phyloP scores from a whole-genome alignment of 2,329 filamentous ascomycete species.

The Alternaria sp. region DNA sequence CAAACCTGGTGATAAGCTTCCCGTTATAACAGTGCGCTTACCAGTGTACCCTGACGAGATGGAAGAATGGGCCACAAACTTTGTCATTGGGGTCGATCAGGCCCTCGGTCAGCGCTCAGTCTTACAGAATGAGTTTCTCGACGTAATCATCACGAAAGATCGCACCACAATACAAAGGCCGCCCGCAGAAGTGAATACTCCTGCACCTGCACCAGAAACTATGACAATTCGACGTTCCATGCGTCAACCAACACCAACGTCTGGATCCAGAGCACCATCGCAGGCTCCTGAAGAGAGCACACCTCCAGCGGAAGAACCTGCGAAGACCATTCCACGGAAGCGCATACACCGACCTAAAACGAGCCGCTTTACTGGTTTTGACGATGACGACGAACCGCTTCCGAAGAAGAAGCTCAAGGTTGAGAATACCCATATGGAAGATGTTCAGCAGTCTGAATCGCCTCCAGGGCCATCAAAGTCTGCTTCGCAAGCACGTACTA shows the following conservation, averaged over 20 bases:
- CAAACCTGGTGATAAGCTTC: slow-evolving; percentile 69
- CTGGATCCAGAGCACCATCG: slow-evolving; percentile 27
- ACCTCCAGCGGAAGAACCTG: slow-evolving; percentile 27
- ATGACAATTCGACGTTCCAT: slow-evolving; percentile 19
- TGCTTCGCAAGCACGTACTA: slow-evolving; percentile 28
- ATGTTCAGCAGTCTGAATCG: slow-evolving; percentile 28
- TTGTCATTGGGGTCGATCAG: slow-evolving; percentile 74
- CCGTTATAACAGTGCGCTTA: slow-evolving; percentile 81
- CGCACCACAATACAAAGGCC: slow-evolving; percentile 74
- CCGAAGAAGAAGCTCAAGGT: slow-evolving; percentile 38
- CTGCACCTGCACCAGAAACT: slow-evolving; percentile 25
- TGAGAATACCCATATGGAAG: slow-evolving; percentile 38
- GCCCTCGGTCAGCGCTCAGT: slow-evolving; percentile 82
- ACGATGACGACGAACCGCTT: slow-evolving; percentile 62
- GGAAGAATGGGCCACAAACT: slow-evolving; percentile 72
- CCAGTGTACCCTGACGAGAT: slow-evolving; percentile 56
- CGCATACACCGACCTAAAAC: slow-evolving; percentile 48
- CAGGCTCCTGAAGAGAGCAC: slow-evolving; percentile 27
- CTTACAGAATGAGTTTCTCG: slow-evolving; percentile 89
- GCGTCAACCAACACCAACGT: slow-evolving; percentile 26
- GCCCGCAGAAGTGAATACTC: slow-evolving; percentile 57
- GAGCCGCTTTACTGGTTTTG: slow-evolving; percentile 77
- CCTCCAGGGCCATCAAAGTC: slow-evolving; percentile 5
- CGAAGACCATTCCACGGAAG: slow-evolving; percentile 40
- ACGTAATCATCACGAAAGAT: slow-evolving; percentile 85